Conservation (phyloP, 345 rosid genomes). For the Raphanus raphanistrum region DNA sequence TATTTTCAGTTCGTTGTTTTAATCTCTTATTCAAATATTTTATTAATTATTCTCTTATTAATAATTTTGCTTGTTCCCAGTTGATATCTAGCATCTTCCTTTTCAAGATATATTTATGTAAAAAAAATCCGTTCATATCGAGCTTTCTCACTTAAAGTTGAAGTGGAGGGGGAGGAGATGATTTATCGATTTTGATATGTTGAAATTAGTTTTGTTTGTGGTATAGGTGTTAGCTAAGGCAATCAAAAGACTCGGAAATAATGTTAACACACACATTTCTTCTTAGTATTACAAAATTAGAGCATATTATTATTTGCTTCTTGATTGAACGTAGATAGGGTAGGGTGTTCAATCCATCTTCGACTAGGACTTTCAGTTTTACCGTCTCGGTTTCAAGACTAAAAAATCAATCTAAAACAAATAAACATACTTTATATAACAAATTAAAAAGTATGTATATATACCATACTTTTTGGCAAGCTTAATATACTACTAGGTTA, state of each 20-base stretch:
- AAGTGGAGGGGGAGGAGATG: neutral
- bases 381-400: neutral
- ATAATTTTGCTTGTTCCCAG: neutral
- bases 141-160: neutral
- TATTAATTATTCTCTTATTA: neutral
- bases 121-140: conserved; percentile 9
- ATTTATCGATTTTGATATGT: neutral
- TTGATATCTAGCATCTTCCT: conserved; percentile 21
- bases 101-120: neutral
- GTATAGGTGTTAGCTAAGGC: neutral
- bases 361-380: neutral
- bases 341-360: neutral
- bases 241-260: neutral
- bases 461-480: neutral
- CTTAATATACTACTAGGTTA: neutral
- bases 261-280: neutral
- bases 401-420: neutral
- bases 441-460: neutral
- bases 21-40: conserved; percentile 4
- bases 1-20: conserved; percentile 5
- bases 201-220: neutral
- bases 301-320: neutral
- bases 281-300: neutral
- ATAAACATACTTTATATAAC: neutral
- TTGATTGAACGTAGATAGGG: neutral